Base-by-base conservation (phyloP, 441 rosid species). In the Biscutella laevigata region DNA sequence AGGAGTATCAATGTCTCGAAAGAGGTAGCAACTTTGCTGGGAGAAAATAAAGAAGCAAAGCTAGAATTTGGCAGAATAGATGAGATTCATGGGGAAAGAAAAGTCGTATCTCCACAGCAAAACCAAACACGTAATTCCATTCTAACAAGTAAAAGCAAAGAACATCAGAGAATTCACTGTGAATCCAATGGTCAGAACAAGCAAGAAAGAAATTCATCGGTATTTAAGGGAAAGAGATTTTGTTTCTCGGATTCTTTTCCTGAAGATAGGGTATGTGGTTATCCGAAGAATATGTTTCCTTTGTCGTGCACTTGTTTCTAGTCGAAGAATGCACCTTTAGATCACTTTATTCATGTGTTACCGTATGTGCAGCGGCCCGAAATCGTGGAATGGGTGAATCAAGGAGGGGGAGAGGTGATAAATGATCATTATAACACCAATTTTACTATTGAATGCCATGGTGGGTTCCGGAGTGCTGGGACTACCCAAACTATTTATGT, bases 361-460 rank as follows among this genome's bases (percentile, higher is more conserved):
- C 52, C 28, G n/a, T 26, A 42, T 46, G 64, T 53, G 63, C 78
- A 94, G 99, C 81, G 83, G 76, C 78, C 80, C 51, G 91, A 94
- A 63, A 75, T 94, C 47, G 69, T 83, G 68, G 69, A 83, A 42
- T 94, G 99, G 99, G 79, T 94, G 65, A 64, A 70, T 68, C 86
- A 84, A 86, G 97, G 96, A 58, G 88, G 91, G 59, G 99, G 99
- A 48, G 75, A 73, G 69, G 55, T 94, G 57, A 79, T 80, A 40
- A 47, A 69, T 61, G 78, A 73, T 69, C 51, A 42, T 29, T 47
- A 74, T 49, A 67, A 66, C 41, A 79, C 75, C 24, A 59, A 81
- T 63, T 94, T 80, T 69, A 79, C 77, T 15, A 61, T 94, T 21
- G 95, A 94, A 51, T 75, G 91, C 69, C 97, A 94, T 75, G 96